Evolutionary conservation across 2,329 filamentous ascomycete genomes (phyloP), one percentile per base, ranked within the genome.

Genomic region (Cladosporium sphaerospermum): DNA sequence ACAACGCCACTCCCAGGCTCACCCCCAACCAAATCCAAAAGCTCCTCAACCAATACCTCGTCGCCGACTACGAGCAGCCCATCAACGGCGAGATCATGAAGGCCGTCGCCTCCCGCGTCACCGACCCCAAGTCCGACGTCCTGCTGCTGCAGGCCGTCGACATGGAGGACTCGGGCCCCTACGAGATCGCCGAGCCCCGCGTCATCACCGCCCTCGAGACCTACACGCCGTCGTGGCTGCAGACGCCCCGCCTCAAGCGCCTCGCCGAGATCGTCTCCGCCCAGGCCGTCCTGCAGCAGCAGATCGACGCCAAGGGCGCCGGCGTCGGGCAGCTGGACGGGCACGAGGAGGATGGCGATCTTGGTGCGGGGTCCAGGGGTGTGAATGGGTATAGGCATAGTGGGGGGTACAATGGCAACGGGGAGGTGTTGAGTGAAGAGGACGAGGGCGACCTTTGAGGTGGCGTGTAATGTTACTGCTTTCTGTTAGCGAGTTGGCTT

Each of bases 11-110:
- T 33, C 23, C 13, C 57, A 93, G 88, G 88, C 81, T 99, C 50
- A 96, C 92, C 1, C 93, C 93, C 49, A 97, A 96, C 73, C 93
- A 99, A 72, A 99, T 99, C 59, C 93, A 99, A 73, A 99, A 99
- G 76, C 82, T 99, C 33, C 79, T 99, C 61, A 99, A 99, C 74
- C 93, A 99, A 72, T 99, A 99, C 69, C 82, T 99, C 45, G 92
- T 99, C 54, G 93, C 93, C 56, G 93, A 99, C 73, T 99, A 99
- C 71, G 93, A 99, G 73, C 93, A 97, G 73, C 93, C 93, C 36
- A 99, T 99, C 73, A 97, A 99, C 66, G 93, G 92, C 68, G 93
- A 99, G 71, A 99, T 99, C 68, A 99, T 99, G 93, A 99, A 99
- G 76, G 93, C 93, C 7, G 95, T 99, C 50, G 93, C 95, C 7